Base-by-base conservation (phyloP, 2,329 filamentous ascomycete species). In the Hortaea sp. region DNA sequence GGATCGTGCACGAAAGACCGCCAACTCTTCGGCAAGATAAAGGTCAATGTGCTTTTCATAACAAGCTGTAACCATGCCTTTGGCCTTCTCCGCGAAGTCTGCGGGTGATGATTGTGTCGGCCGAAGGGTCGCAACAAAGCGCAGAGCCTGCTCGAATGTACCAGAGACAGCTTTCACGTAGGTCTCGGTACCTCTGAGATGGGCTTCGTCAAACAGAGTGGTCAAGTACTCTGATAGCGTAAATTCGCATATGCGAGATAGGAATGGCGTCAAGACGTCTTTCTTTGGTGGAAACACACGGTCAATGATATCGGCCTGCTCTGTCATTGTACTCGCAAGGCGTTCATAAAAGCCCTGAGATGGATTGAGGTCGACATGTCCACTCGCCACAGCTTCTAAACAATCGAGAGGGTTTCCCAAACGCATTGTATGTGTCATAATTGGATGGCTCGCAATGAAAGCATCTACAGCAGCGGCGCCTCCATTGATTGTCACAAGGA, bases 31-130 rank as follows among this genome's bases (percentile, higher is more conserved):
- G 51, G 88, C 82, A 11, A 98, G 72, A 63, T 97, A 98, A 1
- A 94, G 69, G 62, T 95, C 89, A n/a, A 97, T 74, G 62, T 97
- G 90, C 35, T 85, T 88, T 63, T 95, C 90, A 57, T 95, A 97
- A 0, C 88, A 81, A 51, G 76, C 77, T 11, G 81, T 69, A 10
- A 89, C 74, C 43, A 88, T 75, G 48, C 78, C 73, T 56, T 81
- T 82, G 10, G 84, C 76, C 53, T 82, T 79, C 7, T 81, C 75
- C 39, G 75, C 65, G 41, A 85, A 81, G 7, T 78, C 76, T 29
- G 78, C 67, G 12, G 74, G 72, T 0, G 78, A 79, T 29, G 74
- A 77, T 43, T 77, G 77, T 1, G 86, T 82, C 2, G 84, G 78
- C 43, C 78, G 74, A 5, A 95, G 68, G 0, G 82, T 81, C 27